Percentiles rank a stretch among this genome's conserved stretches.
These are phyloP conservation scores for Trichosporon sp. DNA, from an alignment of 1,284 basidiomycete genomes.

Conservation along the genomic window DNA sequence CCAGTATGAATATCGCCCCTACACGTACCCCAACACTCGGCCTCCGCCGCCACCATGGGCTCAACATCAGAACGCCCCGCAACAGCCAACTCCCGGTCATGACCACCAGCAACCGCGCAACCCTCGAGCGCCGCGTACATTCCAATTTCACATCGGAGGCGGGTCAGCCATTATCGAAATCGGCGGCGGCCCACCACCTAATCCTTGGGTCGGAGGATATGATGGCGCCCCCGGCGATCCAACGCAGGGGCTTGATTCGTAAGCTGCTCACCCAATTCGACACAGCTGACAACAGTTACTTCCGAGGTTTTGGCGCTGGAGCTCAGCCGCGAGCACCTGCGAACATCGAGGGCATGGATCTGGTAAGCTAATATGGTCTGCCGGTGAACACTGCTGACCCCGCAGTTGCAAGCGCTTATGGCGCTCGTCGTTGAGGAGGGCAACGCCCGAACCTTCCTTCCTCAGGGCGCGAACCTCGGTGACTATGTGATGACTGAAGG, in stretches of 20 bases:
- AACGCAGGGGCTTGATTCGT: conserved; percentile 12
- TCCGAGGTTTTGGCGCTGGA: conserved; percentile 27
- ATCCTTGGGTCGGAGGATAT: conserved; percentile 10
- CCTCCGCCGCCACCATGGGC: not conserved
- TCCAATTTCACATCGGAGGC: conserved; percentile 8
- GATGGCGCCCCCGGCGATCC: conserved; percentile 10
- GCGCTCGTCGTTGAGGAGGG: conserved; percentile 28
- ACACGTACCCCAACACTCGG: not conserved
- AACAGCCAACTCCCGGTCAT: not conserved
- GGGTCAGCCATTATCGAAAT: conserved; percentile 8
- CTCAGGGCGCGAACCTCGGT: conserved; percentile 21
- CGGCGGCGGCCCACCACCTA: conserved; percentile 2
- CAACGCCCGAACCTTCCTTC: conserved; percentile 16
- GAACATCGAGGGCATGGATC: conserved; percentile 19
- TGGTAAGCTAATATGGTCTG: conserved; percentile 16
- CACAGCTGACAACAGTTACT: conserved; percentile 22
- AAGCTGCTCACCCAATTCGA: not conserved
- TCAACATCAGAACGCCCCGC: not conserved
- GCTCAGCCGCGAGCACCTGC: conserved; percentile 8
- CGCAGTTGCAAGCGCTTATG: conserved; percentile 34
- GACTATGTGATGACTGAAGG: conserved; percentile 45
- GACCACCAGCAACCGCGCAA: not conserved
- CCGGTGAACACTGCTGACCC: not conserved
- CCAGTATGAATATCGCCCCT: conserved; percentile 5
- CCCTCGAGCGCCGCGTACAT: not conserved